Base-by-base conservation (phyloP, 192 early-diverging fungal genomes). In the Entomortierella chlamydospora region DNA sequence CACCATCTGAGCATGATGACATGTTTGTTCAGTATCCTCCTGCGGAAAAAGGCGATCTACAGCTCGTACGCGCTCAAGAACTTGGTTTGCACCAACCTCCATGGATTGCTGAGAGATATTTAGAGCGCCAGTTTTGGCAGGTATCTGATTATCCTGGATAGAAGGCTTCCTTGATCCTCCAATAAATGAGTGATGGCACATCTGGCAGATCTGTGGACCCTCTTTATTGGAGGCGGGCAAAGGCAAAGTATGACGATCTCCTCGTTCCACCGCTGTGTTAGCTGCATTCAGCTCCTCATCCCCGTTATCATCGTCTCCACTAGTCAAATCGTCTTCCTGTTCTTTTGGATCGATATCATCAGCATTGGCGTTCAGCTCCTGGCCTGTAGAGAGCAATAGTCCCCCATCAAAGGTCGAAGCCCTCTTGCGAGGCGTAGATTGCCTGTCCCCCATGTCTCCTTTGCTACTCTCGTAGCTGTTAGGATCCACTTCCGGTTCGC, bases 381-480 rank as follows among this genome's bases (percentile, higher is more conserved):
- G 62, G 0, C 39, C 68, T 15, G 12, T 25, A 39, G 62, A 66
- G 25, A 79, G 54, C 9, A 79, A 42, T 2, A 79, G 63, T 28
- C 76, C 76, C 5, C 76, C 76, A 50, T 79, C 76, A 61, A 79
- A 79, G 9, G 76, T 79, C 34, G 76, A 79, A 18, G 76, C 76
- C 49, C 76, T 70, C 55, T 79, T 79, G 22, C 76, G 61, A 17
- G 68, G 63, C 0, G 63, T 49, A n/a, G 39, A 22, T 13, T 53
- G 63, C 5, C 26, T 59, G 2, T 64, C 67, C 15, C 33, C 43
- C 26, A 17, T 11, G 4, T 47, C 4, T 42, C 25, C 45, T 17
- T 33, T 57, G 12, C 10, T 52, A 18, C 42, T 30, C 50, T 51
- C 41, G 23, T 26, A 20, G 20, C 17, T 23, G 22, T 10, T 30